phyloP scores from a whole-genome alignment of 495 filamentous ascomycete genomes.

The Daldinia grandis region DNA sequence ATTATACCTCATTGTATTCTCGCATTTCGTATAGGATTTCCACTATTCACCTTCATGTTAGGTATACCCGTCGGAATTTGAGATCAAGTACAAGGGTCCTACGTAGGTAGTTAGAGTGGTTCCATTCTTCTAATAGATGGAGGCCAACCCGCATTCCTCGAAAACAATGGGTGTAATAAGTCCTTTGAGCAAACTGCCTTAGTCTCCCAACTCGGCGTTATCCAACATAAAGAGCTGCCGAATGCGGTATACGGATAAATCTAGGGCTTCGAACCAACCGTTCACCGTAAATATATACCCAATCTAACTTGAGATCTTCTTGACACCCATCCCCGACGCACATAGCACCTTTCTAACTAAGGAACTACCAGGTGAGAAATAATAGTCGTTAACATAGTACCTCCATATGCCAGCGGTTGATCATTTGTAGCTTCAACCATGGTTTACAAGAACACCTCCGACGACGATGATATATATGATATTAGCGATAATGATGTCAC shows the following conservation, averaged over 20 bases:
- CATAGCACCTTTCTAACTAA: too few species aligned
- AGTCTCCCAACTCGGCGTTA: neutral
- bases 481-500: neutral
- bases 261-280: neutral
- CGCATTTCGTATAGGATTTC: too few species aligned
- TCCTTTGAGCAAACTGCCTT: neutral
- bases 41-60: neutral
- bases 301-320: neutral
- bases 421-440: neutral
- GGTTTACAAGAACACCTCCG: neutral
- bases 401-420: neutral
- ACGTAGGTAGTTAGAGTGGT: neutral
- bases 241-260: conserved; percentile 17
- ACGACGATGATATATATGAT: neutral
- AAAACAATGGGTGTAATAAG: neutral
- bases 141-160: neutral
- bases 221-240: conserved; percentile 7
- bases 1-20: too few species aligned
- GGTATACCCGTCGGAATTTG: too few species aligned
- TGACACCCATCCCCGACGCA: neutral
- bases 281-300: neutral
- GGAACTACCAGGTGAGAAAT: too few species aligned
- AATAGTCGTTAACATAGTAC: neutral
- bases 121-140: neutral
- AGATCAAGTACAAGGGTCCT: too few species aligned